These are phyloP conservation scores for Alternaria arborescens DNA, from an alignment of 2,329 filamentous ascomycete genomes.

Conservation along the genomic window DNA sequence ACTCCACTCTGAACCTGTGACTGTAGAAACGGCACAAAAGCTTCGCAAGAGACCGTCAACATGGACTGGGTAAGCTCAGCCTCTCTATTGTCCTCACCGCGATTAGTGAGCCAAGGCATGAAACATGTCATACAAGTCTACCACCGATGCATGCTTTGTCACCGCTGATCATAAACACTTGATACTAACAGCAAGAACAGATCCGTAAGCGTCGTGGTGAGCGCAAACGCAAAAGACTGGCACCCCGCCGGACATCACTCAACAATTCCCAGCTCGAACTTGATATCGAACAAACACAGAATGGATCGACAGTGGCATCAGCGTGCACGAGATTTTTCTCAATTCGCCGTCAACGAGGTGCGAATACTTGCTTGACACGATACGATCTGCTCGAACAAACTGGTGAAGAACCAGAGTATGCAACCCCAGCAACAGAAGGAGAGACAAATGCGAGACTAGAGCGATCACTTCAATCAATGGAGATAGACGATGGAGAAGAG, in stretches of 20 bases:
- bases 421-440: not conserved
- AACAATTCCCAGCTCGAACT: not conserved
- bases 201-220: not conserved
- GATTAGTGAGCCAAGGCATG: not conserved
- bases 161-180: not conserved
- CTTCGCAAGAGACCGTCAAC: not conserved
- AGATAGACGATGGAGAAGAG: not conserved
- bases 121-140: not conserved
- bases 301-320: not conserved
- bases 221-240: not conserved
- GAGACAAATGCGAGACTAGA: not conserved
- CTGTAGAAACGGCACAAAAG: not conserved
- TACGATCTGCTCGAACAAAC: not conserved
- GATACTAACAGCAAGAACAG: not conserved
- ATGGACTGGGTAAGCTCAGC: conserved; percentile 1
- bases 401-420: not conserved
- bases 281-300: not conserved
- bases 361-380: not conserved
- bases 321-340: not conserved
- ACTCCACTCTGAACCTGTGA: not conserved
- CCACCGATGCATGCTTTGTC: too few species aligned
- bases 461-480: not conserved
- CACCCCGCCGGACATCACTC: not conserved
- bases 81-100: not conserved
- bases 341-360: not conserved